phyloP scores from a whole-genome alignment of 805 yeast species.

The Nakazawaea populi region DNA sequence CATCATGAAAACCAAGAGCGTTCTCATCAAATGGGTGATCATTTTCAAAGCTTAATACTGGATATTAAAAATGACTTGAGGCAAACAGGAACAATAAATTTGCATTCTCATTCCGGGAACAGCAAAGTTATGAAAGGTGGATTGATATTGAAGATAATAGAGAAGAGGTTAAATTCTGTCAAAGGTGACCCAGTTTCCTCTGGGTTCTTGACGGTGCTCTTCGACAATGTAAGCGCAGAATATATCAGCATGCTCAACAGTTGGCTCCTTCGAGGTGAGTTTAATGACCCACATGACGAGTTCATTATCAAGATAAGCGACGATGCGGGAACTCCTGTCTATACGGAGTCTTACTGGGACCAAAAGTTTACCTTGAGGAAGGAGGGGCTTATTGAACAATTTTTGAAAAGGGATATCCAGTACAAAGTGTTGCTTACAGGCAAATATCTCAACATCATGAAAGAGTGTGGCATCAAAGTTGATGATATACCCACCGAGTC shows the following conservation, averaged over 20 bases:
- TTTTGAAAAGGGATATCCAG: slow-evolving; percentile 46
- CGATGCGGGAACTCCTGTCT: slow-evolving; percentile 14
- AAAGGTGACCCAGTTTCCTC: slow-evolving; percentile 61
- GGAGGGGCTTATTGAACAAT: slow-evolving; percentile 70
- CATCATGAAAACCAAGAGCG: slow-evolving; percentile 38
- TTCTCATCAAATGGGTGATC: slow-evolving; percentile 21
- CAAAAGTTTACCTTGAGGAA: slow-evolving; percentile 66
- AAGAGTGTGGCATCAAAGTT: slow-evolving; percentile 47
- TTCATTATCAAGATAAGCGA: slow-evolving; percentile 57
- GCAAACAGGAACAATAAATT: slow-evolving; percentile 41
- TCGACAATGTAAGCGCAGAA: slow-evolving; percentile 52
- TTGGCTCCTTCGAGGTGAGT: slow-evolving; percentile 76
- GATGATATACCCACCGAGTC: slow-evolving; percentile 7
- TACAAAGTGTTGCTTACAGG: slow-evolving; percentile 76
- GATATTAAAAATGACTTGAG: slow-evolving; percentile 34
- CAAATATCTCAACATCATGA: slow-evolving; percentile 69
- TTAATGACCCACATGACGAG: slow-evolving; percentile 78
- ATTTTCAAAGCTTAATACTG: slow-evolving; percentile 25
- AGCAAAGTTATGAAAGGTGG: slow-evolving; percentile 75
- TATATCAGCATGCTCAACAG: slow-evolving; percentile 63
- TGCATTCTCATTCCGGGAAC: slow-evolving; percentile 44
- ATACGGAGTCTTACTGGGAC: slow-evolving; percentile 62
- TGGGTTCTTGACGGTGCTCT: slow-evolving; percentile 45
- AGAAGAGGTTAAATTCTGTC: slow-evolving; percentile 45
- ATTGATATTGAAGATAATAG: slow-evolving; percentile 54